A percentile compares a stretch with the other conserved stretches of the same genome.
These are phyloP conservation scores for Escovopsis sp. DNA, from an alignment of 2,329 filamentous ascomycete genomes.

Conservation along the genomic window DNA sequence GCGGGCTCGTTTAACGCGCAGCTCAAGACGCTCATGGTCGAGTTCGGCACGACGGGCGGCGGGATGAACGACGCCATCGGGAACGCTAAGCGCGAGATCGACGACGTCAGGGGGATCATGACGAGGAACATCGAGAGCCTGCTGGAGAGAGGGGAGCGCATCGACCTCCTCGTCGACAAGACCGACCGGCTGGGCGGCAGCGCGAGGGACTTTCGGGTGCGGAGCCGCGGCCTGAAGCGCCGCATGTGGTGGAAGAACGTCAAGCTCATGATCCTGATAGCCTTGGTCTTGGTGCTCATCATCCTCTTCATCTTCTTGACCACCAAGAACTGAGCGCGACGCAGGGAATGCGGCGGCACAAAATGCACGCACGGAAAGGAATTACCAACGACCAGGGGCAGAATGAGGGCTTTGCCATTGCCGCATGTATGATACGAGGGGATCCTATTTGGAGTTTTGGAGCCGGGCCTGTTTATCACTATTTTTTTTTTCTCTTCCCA, in stretches of 20 bases:
- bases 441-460: too few relatives aligned
- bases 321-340: conserved; percentile 26
- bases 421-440: too few relatives aligned
- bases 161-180: conserved; percentile 91
- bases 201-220: conserved; percentile 77
- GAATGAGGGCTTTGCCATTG: too few relatives aligned
- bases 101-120: conserved; percentile 86
- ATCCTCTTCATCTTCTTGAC: conserved; percentile 40
- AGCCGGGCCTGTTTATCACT: too few relatives aligned
- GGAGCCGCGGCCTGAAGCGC: conserved; percentile 72
- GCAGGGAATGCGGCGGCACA: too few relatives aligned
- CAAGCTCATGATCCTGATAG: conserved; percentile 73
- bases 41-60: conserved; percentile 65
- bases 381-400: too few relatives aligned
- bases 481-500: too few relatives aligned
- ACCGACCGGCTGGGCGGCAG: conserved; percentile 82
- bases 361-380: too few relatives aligned
- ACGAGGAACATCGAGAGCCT: conserved; percentile 87
- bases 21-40: conserved; percentile 63
- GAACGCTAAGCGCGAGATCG: conserved; percentile 78
- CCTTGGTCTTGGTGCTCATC: conserved; percentile 50
- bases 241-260: conserved; percentile 99
- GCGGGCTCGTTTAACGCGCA: conserved; percentile 74
- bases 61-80: conserved; percentile 68
- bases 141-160: conserved; percentile 78